Percentiles rank a stretch among this genome's conserved stretches.
These are phyloP conservation scores for Xylaria sp. DNA, from an alignment of 2,329 filamentous ascomycete species.

Conservation along the genomic window DNA sequence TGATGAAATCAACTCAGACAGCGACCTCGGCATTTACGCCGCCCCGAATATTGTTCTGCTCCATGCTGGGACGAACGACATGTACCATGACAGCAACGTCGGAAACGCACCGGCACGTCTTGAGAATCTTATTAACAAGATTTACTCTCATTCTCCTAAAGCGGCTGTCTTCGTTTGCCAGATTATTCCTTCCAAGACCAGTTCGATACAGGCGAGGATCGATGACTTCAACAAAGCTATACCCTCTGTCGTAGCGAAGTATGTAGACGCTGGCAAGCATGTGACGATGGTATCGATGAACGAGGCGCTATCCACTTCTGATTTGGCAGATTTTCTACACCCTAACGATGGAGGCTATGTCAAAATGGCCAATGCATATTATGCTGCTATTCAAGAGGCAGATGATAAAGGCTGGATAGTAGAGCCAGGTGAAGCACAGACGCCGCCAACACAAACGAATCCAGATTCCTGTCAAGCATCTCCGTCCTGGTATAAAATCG, in stretches of 20 bases:
- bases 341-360: constrained; percentile 26
- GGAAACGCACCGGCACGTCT: constrained; percentile 3
- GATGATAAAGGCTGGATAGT: constrained; percentile 15
- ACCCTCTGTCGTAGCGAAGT: background rate
- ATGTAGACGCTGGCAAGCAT: background rate
- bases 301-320: background rate
- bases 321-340: constrained; percentile 8
- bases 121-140: constrained; percentile 6
- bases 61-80: constrained; percentile 21
- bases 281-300: constrained; percentile 14
- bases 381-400: constrained; percentile 2
- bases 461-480: background rate
- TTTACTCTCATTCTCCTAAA: background rate
- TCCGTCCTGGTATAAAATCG: too few species aligned
- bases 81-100: background rate
- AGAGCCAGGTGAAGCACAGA: background rate
- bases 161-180: constrained; percentile 11
- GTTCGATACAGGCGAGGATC: constrained; percentile 2
- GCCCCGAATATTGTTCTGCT: constrained; percentile 17
- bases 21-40: background rate
- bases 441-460: background rate
- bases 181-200: constrained; percentile 6
- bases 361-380: constrained; percentile 15
- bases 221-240: constrained; percentile 8
- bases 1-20: background rate